Evolutionary conservation across 306 rosid species (phyloP).

Genomic region (Alnus rubra): DNA sequence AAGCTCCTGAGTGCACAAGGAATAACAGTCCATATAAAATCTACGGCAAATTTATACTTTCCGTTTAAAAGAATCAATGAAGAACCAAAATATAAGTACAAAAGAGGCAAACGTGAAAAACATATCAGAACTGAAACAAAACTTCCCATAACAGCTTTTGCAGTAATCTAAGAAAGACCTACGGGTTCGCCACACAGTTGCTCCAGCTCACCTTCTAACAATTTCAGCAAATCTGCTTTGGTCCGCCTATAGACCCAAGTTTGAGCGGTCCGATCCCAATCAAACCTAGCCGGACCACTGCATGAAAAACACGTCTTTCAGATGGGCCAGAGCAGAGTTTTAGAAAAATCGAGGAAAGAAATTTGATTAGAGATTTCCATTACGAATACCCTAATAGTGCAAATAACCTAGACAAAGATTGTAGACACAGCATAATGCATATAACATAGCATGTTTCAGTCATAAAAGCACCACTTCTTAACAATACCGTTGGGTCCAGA

Average conservation of each 20-base stretch:
- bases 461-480: neutral
- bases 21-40: neutral
- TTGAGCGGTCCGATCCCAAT: slow-evolving; percentile 70
- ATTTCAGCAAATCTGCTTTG: slow-evolving; percentile 49
- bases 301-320: slow-evolving; percentile 29
- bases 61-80: neutral
- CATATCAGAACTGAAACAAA: neutral
- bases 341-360: neutral
- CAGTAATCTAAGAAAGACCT: slow-evolving; percentile 46
- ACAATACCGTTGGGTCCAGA: neutral
- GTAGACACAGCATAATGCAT: neutral
- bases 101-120: neutral
- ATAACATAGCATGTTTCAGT: neutral
- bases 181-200: slow-evolving; percentile 71
- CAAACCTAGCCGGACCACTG: slow-evolving; percentile 91
- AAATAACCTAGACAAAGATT: neutral
- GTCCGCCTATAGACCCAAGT: slow-evolving; percentile 86
- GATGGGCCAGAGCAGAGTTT: neutral
- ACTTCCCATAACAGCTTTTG: slow-evolving; percentile 8
- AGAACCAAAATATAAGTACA: neutral
- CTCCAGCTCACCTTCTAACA: slow-evolving; percentile 66
- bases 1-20: neutral
- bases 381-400: neutral
- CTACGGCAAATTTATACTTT: neutral
- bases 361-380: neutral